Evolutionary conservation across 2,329 filamentous ascomycete genomes (phyloP).

Genomic region (Aaosphaeria pasadenensis): DNA sequence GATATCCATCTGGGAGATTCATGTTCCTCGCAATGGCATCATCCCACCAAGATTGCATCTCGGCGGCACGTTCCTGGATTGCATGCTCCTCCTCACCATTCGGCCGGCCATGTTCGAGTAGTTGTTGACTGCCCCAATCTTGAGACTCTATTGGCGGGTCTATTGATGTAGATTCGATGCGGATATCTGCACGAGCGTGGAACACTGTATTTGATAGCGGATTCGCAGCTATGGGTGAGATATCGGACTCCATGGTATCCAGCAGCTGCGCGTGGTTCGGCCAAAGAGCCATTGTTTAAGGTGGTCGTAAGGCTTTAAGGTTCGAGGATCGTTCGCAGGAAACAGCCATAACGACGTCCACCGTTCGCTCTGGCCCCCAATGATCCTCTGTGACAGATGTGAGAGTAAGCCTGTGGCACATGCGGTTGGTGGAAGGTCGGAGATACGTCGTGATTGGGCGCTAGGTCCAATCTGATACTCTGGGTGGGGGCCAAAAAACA

Average conservation of each 20-base stretch:
- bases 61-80: conserved; percentile 13
- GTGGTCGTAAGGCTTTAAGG: not conserved
- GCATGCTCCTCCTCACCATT: conserved; percentile 9
- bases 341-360: not conserved
- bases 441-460: too few relatives aligned
- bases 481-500: too few relatives aligned
- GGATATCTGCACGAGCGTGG: too few relatives aligned
- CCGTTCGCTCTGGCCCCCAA: not conserved
- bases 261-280: not conserved
- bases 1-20: conserved; percentile 29
- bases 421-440: too few relatives aligned
- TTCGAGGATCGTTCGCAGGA: not conserved
- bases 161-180: too few relatives aligned
- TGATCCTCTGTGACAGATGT: conserved; percentile 8
- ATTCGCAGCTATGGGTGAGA: conserved; percentile 11
- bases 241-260: conserved; percentile 13
- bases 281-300: not conserved
- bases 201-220: conserved; percentile 14
- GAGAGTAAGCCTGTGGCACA: conserved; percentile 11
- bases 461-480: too few relatives aligned
- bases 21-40: conserved; percentile 26
- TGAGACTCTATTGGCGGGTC: too few relatives aligned
- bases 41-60: conserved; percentile 33
- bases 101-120: too few relatives aligned
- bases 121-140: too few relatives aligned